These are phyloP conservation scores for Antitrichia curtipendula DNA, from an alignment of 225 moss, liverwort and hornwort genomes.

Conservation along the genomic window DNA sequence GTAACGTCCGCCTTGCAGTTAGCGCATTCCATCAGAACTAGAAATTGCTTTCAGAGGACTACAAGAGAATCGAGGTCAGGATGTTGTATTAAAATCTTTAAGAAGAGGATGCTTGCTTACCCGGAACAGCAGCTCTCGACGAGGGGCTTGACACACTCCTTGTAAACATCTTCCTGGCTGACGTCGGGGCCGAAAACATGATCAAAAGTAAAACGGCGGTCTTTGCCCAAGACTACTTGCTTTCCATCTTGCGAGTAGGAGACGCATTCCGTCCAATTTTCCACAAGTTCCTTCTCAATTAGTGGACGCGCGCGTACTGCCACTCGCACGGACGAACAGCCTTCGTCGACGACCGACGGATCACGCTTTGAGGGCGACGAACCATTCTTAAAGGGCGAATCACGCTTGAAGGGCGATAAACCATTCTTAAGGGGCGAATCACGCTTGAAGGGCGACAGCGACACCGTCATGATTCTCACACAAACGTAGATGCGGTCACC, in stretches of 20 bases:
- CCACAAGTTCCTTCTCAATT: constrained; percentile 78
- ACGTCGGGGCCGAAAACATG: constrained; percentile 68
- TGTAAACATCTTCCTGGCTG: constrained; percentile 75
- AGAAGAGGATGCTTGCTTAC: constrained; percentile 15
- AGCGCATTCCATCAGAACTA: not conserved
- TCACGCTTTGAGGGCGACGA: constrained; percentile 15
- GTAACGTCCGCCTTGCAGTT: not conserved
- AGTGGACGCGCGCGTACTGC: constrained; percentile 79
- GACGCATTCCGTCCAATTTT: constrained; percentile 74
- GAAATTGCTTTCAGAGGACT: not conserved
- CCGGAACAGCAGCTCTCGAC: constrained; percentile 90
- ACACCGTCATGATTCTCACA: constrained; percentile 39
- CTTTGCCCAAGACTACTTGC: constrained; percentile 67
- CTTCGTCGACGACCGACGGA: constrained; percentile 38
- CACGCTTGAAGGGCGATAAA: not conserved
- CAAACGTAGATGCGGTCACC: not conserved
- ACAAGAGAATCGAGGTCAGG: not conserved
- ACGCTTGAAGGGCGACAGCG: constrained; percentile 16
- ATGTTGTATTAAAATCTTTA: not conserved
- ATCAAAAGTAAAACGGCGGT: constrained; percentile 83
- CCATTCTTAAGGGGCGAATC: not conserved
- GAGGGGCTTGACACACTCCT: constrained; percentile 83
- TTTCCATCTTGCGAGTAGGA: constrained; percentile 66
- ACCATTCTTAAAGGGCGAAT: not conserved
- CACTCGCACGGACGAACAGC: constrained; percentile 61